Conservation (phyloP, 2,329 filamentous ascomycete species). For the Cladophialophora yegresii region DNA sequence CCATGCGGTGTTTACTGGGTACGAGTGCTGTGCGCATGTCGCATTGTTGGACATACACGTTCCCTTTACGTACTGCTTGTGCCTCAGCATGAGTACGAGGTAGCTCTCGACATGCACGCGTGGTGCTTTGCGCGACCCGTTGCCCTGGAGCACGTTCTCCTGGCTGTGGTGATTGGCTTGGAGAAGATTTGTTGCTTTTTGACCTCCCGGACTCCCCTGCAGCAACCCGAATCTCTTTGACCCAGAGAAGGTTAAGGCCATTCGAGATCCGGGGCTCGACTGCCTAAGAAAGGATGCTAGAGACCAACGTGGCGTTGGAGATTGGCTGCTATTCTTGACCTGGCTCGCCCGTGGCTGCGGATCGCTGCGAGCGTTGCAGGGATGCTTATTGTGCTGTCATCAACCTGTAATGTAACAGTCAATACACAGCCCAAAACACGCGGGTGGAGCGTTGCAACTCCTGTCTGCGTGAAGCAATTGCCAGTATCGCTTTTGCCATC, state of each 20-base stretch:
- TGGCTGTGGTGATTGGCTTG: slow-evolving; percentile 12
- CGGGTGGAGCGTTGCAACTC: not conserved
- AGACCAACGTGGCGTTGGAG: slow-evolving; percentile 13
- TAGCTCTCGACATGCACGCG: not conserved
- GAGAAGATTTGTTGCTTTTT: not conserved
- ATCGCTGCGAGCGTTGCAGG: slow-evolving; percentile 14
- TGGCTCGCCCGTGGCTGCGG: slow-evolving; percentile 14
- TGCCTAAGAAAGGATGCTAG: slow-evolving; percentile 6
- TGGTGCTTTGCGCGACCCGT: slow-evolving; percentile 14
- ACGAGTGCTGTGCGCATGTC: no score
- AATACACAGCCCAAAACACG: slow-evolving; percentile 17
- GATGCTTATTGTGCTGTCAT: slow-evolving; percentile 17
- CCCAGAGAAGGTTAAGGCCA: slow-evolving; percentile 3
- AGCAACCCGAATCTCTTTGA: slow-evolving; percentile 16
- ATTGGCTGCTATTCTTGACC: slow-evolving; percentile 23
- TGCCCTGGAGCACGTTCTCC: slow-evolving; percentile 17
- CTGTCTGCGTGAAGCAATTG: not conserved
- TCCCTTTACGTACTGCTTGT: not conserved
- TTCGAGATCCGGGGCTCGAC: slow-evolving; percentile 8
- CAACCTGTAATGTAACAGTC: slow-evolving; percentile 14
- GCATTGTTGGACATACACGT: no score
- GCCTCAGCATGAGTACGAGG: not conserved
- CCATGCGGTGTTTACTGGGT: not conserved
- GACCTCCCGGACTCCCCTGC: slow-evolving; percentile 20
- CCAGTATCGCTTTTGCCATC: not conserved